Percentiles rank a stretch among this genome's conserved stretches.
These are phyloP conservation scores for Penicillium malachiteum DNA, from an alignment of 495 filamentous ascomycete species.

Conservation along the genomic window DNA sequence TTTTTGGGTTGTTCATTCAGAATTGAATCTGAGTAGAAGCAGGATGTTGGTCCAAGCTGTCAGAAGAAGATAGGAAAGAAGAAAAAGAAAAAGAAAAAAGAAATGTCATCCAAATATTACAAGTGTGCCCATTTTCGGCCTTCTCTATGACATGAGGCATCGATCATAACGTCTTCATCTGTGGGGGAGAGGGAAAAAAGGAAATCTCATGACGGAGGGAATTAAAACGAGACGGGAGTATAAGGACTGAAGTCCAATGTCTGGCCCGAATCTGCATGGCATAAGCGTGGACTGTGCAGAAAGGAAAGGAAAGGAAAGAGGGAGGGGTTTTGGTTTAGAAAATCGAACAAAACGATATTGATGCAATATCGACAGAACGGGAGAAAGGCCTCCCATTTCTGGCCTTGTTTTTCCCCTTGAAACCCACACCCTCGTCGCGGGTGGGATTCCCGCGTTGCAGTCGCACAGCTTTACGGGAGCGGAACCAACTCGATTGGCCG, in stretches of 20 bases:
- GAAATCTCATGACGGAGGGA: slow-evolving; percentile 34
- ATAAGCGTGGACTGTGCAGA: slow-evolving; percentile 6
- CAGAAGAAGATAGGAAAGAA: slow-evolving; percentile 4
- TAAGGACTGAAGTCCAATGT: background rate
- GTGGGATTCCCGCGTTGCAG: slow-evolving; percentile 28
- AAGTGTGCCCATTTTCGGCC: slow-evolving; percentile 30
- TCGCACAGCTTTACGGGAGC: slow-evolving; percentile 19
- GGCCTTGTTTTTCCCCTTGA: background rate
- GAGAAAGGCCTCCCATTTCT: background rate
- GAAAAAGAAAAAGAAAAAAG: slow-evolving; percentile 21
- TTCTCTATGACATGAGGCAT: slow-evolving; percentile 51
- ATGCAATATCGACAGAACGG: slow-evolving; percentile 9
- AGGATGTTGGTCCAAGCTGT: too few relatives aligned
- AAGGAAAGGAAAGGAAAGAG: slow-evolving; percentile 6
- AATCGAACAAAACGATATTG: slow-evolving; percentile 22
- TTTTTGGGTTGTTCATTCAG: slow-evolving; percentile 2
- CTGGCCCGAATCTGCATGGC: background rate
- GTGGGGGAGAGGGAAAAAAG: slow-evolving; percentile 5
- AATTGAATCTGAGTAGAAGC: background rate
- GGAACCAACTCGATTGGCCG: slow-evolving; percentile 16
- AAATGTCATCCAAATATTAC: slow-evolving; percentile 31
- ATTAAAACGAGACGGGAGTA: slow-evolving; percentile 16
- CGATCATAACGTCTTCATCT: slow-evolving; percentile 48
- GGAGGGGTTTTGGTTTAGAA: too few relatives aligned
- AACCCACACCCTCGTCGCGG: slow-evolving; percentile 13